Evolutionary conservation across 345 rosid genomes (phyloP).

Genomic region (Xanthoceras sorbifolium): DNA sequence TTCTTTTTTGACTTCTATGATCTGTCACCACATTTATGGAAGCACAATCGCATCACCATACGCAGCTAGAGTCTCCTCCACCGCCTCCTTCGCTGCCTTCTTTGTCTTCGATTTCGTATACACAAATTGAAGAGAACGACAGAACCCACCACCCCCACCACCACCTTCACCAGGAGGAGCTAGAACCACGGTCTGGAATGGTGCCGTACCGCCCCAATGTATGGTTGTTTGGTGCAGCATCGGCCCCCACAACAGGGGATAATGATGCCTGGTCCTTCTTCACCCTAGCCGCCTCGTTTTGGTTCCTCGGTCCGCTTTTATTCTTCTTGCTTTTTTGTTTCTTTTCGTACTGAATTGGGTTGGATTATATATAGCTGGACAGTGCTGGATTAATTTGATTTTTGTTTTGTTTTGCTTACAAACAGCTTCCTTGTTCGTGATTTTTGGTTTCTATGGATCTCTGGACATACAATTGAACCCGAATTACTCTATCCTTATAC

Average conservation of each 20-base stretch:
- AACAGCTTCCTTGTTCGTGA: conserved; percentile 57
- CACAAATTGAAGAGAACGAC: conserved; percentile 22
- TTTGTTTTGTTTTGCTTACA: neutral
- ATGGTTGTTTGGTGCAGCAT: conserved; percentile 20
- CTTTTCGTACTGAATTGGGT: neutral
- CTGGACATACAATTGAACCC: conserved; percentile 43
- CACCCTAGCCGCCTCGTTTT: conserved; percentile 39
- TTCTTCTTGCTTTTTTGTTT: neutral
- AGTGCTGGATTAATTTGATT: neutral
- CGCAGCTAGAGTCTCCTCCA: neutral
- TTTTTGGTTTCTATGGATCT: conserved; percentile 56
- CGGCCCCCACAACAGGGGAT: conserved; percentile 35
- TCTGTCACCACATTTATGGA: conserved; percentile 33
- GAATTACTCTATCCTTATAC: conserved; percentile 44
- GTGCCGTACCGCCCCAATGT: conserved; percentile 32
- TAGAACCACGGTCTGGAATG: conserved; percentile 16
- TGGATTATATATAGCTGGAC: neutral
- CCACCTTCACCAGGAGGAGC: conserved; percentile 10
- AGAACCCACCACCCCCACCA: conserved; percentile 19
- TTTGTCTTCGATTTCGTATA: conserved; percentile 21
- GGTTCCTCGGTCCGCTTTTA: conserved; percentile 54
- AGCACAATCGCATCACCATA: conserved; percentile 13
- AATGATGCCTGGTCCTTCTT: conserved; percentile 51
- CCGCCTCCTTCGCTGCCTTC: conserved; percentile 3
- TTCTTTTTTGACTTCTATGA: neutral